Percentiles rank a stretch among this genome's conserved stretches.
phyloP scores from a whole-genome alignment of 768 basidiomycete species.

The Naganishia friedmannii region DNA sequence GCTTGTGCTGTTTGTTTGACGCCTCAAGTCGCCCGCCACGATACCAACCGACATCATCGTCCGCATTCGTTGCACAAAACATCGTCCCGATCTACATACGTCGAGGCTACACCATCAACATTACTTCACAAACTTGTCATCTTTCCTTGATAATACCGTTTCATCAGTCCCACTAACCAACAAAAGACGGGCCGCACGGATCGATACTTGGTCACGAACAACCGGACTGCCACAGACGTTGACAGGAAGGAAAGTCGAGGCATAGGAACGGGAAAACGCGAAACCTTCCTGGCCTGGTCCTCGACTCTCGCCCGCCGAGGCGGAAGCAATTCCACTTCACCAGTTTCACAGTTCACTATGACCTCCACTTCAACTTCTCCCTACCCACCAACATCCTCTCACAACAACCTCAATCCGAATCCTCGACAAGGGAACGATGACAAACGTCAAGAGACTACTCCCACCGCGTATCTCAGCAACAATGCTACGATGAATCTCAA shows the following conservation, averaged over 20 bases:
- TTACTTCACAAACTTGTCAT: no score
- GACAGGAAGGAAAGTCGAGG: not conserved
- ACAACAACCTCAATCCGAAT: not conserved
- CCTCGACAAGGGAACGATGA: not conserved
- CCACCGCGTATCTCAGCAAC: not conserved
- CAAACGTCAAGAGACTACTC: not conserved
- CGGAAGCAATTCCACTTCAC: constrained; percentile 16
- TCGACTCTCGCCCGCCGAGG: not conserved
- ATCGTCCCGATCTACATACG: no score
- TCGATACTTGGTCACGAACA: not conserved
- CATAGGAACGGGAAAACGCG: not conserved
- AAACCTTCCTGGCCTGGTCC: not conserved
- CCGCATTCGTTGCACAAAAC: no score
- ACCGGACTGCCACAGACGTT: not conserved
- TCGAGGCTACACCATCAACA: no score
- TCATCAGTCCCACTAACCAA: no score
- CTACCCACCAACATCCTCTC: not conserved
- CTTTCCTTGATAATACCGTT: no score
- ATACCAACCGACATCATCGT: no score
- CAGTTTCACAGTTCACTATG: not conserved
- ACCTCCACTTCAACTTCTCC: constrained; percentile 22
- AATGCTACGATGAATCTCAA: constrained; percentile 1
- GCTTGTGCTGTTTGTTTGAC: no score
- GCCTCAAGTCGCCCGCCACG: no score
- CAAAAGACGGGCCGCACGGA: not conserved